These are phyloP conservation scores for Aphanomyces stellatus DNA, from an alignment of 352 stramenopile genomes.

Conservation along the genomic window DNA sequence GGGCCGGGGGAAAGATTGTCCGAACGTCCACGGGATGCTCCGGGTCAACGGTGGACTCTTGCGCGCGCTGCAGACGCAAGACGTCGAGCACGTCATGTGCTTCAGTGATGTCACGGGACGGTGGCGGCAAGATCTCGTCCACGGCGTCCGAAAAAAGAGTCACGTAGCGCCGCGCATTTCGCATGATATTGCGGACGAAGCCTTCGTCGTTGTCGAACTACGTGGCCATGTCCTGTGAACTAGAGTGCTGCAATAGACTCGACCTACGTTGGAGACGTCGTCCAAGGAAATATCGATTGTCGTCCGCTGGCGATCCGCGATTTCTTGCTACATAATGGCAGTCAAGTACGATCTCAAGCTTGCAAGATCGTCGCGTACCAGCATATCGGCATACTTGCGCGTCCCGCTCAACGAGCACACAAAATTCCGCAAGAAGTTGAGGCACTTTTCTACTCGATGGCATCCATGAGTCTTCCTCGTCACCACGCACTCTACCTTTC, in stretches of 20 bases:
- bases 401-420: constrained; percentile 67
- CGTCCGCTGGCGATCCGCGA: constrained; percentile 76
- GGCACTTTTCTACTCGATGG: constrained; percentile 67
- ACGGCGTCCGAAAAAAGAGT: constrained; percentile 83
- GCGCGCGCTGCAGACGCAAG: constrained; percentile 59
- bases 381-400: constrained; percentile 71
- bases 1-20: constrained; percentile 83
- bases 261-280: constrained; percentile 67
- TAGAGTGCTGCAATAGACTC: not conserved
- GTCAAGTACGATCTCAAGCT: not conserved
- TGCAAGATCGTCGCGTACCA: constrained; percentile 41
- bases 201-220: constrained; percentile 74
- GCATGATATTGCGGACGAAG: constrained; percentile 77
- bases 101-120: constrained; percentile 71
- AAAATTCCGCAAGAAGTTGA: constrained; percentile 63
- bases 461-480: too few relatives aligned
- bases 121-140: constrained; percentile 76
- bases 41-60: constrained; percentile 34
- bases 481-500: constrained; percentile 39
- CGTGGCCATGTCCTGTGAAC: too few relatives aligned
- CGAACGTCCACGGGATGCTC: constrained; percentile 28
- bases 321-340: constrained; percentile 52
- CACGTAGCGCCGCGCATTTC: constrained; percentile 84
- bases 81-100: constrained; percentile 81
- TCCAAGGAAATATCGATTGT: constrained; percentile 72